These are phyloP conservation scores for Aspergillus quadrilineatus DNA, from an alignment of 2,329 filamentous ascomycete genomes.

Conservation along the genomic window DNA sequence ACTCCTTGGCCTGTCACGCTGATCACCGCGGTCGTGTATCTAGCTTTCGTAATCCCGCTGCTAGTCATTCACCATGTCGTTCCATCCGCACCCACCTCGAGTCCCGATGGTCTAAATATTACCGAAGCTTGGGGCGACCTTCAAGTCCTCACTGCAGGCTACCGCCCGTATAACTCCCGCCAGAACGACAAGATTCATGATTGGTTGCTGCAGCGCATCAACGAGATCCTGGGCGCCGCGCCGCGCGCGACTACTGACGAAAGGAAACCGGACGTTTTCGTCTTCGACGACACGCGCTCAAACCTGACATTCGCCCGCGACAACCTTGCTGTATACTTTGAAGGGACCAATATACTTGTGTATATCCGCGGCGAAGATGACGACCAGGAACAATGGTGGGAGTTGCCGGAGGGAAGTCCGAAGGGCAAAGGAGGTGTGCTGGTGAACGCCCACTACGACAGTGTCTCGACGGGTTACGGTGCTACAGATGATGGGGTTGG, in stretches of 20 bases:
- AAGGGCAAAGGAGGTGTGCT: constrained; percentile 72
- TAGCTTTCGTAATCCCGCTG: constrained; percentile 71
- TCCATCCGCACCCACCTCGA: constrained; percentile 61
- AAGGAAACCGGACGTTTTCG: constrained; percentile 45
- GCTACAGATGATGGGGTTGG: constrained; percentile 93
- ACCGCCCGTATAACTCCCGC: constrained; percentile 86
- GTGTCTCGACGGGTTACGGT: constrained; percentile 86
- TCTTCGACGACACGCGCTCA: constrained; percentile 76
- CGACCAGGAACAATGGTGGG: constrained; percentile 72
- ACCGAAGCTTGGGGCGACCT: constrained; percentile 86
- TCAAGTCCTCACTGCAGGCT: constrained; percentile 68
- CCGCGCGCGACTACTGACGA: constrained; percentile 23
- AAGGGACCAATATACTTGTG: constrained; percentile 87
- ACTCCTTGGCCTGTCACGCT: constrained; percentile 77
- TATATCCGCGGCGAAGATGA: constrained; percentile 84
- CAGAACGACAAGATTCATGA: constrained; percentile 76
- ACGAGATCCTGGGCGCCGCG: constrained; percentile 68
- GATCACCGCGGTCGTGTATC: constrained; percentile 72
- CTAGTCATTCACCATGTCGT: constrained; percentile 74
- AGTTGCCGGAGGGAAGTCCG: constrained; percentile 48
- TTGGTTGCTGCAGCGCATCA: constrained; percentile 71
- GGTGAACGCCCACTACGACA: constrained; percentile 94
- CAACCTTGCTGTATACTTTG: constrained; percentile 70
- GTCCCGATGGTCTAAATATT: constrained; percentile 69
- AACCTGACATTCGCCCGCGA: constrained; percentile 71